Base-by-base conservation (phyloP, 2,329 filamentous ascomycete species). In the Aspergillus quadrilineatus region DNA sequence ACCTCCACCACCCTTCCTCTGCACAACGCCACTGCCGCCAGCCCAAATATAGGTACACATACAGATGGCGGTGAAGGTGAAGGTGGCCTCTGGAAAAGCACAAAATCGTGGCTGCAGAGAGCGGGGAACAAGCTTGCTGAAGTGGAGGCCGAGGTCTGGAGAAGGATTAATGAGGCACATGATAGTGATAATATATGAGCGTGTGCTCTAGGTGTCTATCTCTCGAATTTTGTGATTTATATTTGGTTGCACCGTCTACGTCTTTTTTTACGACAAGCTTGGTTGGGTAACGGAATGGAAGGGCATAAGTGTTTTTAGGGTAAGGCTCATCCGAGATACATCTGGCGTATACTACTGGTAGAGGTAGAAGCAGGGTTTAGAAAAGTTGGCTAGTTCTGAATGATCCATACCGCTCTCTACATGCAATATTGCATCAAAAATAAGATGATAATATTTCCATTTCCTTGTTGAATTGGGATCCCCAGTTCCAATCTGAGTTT, bases 111-210 rank as follows among this genome's bases (percentile, higher is more conserved):
- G 75, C 67, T 75, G 55, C 67, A 65, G 39, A 68, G 59, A 48
- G 76, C 74, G 17, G 77, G 76, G 4, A 66, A 62, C 48, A 76
- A 76, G 55, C 60, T 78, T 54, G 74, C 69, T 7, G 73, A 79
- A 66, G 72, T 75, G 44, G 78, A 80, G 65, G 73, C 75, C 53
- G 74, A 74, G 67, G 74, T 78, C 45, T 81, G 79, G 79, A 77
- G 68, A 69, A 69, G 71, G 59, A 75, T 80, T 51, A 78, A 78
- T 66, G 65, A 69, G 58, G 68, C 64, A 14, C 70, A 73, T 67
- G 66, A 67, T 57, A 58, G 72, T 67, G 66, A 67, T 57, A 59
- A 62, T 63, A 43, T 59, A 57, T 30, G 39, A 12, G 39, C 28
- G n/a, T 50, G 44, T 17, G 39, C 32, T 39, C 30, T 17, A 6